phyloP scores from a whole-genome alignment of 441 rosid genomes.

The Corymbia citriodora region DNA sequence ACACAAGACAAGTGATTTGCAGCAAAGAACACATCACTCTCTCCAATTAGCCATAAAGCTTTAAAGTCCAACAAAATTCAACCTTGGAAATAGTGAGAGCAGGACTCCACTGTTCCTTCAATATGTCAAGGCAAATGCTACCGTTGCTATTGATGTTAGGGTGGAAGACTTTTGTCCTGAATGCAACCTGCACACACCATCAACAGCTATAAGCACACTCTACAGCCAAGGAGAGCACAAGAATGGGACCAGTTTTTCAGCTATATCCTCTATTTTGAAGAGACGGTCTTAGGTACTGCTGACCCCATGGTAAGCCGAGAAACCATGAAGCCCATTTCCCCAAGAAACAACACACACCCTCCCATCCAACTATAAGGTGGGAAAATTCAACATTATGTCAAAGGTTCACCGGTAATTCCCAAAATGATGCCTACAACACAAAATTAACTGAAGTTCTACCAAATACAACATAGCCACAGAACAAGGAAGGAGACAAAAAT shows the following conservation, averaged over 20 bases:
- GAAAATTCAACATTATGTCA: background rate
- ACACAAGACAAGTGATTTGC: background rate
- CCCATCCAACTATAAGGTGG: background rate
- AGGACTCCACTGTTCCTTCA: conserved; percentile 66
- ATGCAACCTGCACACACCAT: conserved; percentile 35
- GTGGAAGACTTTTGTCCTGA: conserved; percentile 57
- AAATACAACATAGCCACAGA: background rate
- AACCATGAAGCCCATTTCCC: background rate
- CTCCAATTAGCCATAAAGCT: background rate
- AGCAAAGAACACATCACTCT: background rate
- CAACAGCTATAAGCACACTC: background rate
- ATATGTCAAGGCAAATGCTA: conserved; percentile 56
- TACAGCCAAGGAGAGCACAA: background rate
- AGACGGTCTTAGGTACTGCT: background rate
- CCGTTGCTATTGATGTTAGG: conserved; percentile 65
- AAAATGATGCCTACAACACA: background rate
- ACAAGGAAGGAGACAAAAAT: background rate
- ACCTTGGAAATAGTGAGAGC: conserved; percentile 64
- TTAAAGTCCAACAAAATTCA: background rate
- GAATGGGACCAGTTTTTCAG: background rate
- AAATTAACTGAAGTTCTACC: background rate
- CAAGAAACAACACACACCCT: background rate
- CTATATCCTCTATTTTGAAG: background rate
- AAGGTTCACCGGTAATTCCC: background rate
- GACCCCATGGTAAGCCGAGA: background rate